phyloP scores from a whole-genome alignment of 805 yeast species.

The Jamesozyma gamospora region DNA sequence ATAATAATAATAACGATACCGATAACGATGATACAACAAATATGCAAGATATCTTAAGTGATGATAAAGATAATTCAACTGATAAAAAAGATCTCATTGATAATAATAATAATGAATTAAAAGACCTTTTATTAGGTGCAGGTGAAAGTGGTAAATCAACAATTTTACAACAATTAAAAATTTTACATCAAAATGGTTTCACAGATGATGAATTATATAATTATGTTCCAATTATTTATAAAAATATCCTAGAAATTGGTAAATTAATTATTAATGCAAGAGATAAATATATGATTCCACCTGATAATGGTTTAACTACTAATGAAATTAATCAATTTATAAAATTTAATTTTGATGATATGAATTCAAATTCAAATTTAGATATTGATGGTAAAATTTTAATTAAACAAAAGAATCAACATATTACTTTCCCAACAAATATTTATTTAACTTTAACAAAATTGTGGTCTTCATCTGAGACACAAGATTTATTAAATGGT shows the following conservation, averaged over 20 bases:
- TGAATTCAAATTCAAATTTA: background rate
- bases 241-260: constrained; percentile 69
- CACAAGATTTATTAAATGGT: constrained; percentile 42
- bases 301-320: constrained; percentile 7
- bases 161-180: constrained; percentile 34
- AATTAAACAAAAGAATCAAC: background rate
- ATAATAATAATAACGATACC: background rate
- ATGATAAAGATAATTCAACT: background rate
- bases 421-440: constrained; percentile 33
- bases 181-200: constrained; percentile 29
- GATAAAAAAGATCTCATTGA: background rate
- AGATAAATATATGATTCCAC: constrained; percentile 35
- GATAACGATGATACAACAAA: background rate
- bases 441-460: constrained; percentile 40
- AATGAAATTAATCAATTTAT: constrained; percentile 11
- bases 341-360: constrained; percentile 1
- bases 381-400: background rate
- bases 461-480: constrained; percentile 50
- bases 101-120: constrained; percentile 24
- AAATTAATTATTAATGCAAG: constrained; percentile 62
- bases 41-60: background rate
- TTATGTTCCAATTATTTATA: constrained; percentile 69
- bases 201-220: constrained; percentile 52
- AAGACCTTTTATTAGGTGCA: constrained; percentile 72
- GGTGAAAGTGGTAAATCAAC: constrained; percentile 43